Percentiles rank a stretch among this genome's conserved stretches.
Conservation (phyloP, 2,329 filamentous ascomycete species). For the Neopestalotiopsis sp. region DNA sequence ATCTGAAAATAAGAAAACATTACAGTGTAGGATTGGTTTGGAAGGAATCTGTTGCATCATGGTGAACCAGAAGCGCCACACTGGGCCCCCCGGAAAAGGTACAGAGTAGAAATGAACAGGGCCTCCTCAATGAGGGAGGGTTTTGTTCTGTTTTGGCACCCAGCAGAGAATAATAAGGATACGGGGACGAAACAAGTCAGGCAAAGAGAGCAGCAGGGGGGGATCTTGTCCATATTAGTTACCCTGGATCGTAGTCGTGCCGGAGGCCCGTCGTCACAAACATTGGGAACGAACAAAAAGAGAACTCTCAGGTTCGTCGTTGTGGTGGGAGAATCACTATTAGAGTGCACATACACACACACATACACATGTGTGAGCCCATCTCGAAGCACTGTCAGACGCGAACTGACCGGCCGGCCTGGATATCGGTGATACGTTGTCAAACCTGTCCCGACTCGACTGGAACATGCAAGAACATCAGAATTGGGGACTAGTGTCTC, state of each 20-base stretch:
- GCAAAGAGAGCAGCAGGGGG: background rate
- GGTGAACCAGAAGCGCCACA: background rate
- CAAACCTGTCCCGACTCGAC: background rate
- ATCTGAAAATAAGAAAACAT: slow-evolving; percentile 2
- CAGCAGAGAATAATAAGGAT: background rate
- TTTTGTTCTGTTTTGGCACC: too few species aligned
- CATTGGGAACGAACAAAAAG: background rate
- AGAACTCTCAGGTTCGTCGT: background rate
- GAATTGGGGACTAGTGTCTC: background rate
- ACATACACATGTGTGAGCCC: background rate
- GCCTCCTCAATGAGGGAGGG: background rate
- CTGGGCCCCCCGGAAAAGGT: background rate
- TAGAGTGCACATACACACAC: background rate
- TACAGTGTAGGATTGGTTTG: slow-evolving; percentile 3
- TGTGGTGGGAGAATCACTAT: background rate
- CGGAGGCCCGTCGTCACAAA: background rate
- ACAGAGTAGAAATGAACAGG: background rate
- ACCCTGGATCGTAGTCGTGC: background rate
- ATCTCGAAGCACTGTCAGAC: slow-evolving; percentile 2
- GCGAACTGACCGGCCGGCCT: background rate
- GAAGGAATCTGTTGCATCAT: slow-evolving; percentile 1
- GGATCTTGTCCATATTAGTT: background rate
- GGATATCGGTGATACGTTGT: slow-evolving; percentile 4
- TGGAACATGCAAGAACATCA: slow-evolving; percentile 4
- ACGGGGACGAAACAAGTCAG: background rate